These are phyloP conservation scores for Knoxdaviesia proteae DNA, from an alignment of 2,329 filamentous ascomycete genomes.

Conservation along the genomic window DNA sequence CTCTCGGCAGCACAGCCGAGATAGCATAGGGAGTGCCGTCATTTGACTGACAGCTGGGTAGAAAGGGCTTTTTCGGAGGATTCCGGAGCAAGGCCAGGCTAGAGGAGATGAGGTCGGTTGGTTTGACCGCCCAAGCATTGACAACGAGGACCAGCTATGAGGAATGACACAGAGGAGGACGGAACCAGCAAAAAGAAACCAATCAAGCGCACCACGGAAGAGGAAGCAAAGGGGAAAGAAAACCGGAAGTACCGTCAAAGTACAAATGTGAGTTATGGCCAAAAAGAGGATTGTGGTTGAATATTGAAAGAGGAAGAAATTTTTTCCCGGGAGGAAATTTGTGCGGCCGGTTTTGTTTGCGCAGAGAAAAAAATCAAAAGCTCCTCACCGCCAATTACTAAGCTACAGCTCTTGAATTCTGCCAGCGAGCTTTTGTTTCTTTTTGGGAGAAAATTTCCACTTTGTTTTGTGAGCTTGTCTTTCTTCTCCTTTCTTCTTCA, in stretches of 20 bases:
- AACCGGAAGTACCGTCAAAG: not conserved
- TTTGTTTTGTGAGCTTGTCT: constrained; percentile 7
- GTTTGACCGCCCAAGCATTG: too few species aligned
- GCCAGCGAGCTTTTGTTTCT: not conserved
- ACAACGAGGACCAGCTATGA: too few species aligned
- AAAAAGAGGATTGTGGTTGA: not conserved
- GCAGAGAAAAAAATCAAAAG: constrained; percentile 4
- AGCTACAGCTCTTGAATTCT: too few species aligned
- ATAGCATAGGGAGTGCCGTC: too few species aligned
- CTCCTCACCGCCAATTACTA: too few species aligned
- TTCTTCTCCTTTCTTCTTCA: constrained; percentile 14
- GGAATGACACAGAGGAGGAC: constrained; percentile 1
- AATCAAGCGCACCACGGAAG: not conserved
- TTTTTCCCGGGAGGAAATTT: not conserved
- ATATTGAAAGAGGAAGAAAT: not conserved
- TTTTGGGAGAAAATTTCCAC: constrained; percentile 1
- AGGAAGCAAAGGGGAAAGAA: constrained; percentile 2
- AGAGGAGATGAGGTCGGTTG: too few species aligned
- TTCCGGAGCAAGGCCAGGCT: too few species aligned
- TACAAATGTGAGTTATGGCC: not conserved
- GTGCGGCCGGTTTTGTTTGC: not conserved
- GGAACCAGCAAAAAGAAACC: constrained; percentile 1
- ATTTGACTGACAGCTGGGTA: too few species aligned
- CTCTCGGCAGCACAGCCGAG: too few species aligned
- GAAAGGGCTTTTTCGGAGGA: too few species aligned